Evolutionary conservation across 2,329 filamentous ascomycete genomes (phyloP), one percentile per base, ranked within the genome.

Genomic region (Paracamarosporium sp.): DNA sequence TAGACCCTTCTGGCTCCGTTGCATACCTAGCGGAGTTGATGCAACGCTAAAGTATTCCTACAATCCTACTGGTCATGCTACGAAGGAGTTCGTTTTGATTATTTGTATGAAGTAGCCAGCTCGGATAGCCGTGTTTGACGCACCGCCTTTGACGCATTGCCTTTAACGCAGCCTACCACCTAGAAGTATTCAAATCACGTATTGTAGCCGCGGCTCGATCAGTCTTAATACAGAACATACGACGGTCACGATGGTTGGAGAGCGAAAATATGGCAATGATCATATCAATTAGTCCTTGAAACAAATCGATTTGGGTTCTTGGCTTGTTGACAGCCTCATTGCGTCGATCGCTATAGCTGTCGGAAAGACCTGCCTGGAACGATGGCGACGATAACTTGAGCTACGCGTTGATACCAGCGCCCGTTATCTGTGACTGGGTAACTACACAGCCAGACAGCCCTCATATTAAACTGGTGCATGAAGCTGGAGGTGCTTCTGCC

Each of bases 401-500:
- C 43, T 60, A 60, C 38, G 52, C 51, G 27, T 43, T 60, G n/a
- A 51, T 45, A 25, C 17, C n/a, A 28, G 24, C 45, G 25, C 36
- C 50, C 1, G 45, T 12, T 22, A 38, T 45, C 9, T 53, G 17
- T 53, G 52, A 31, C 36, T 40, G 38, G 25, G 44, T 43, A 31
- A 31, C 43, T n/a, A 41, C 46, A 6, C 17, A 25, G 22, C 12
- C 17, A n/a, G 27, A 63, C 55, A 51, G 55, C 57, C 54, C 62
- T 46, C 41, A 61, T 40, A 55, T 59, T 28, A 50, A 48, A 38
- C 56, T 65, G 22, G 57, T 66, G 8, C 62, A 70, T 28, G 60
- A 70, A 41, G 60, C 59, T 38, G 63, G 63, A 8, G 54, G 65
- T 53, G 36, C 50, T 53, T 68, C 66, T 25, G 65, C 64, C 1